phyloP scores from a whole-genome alignment of 1,284 basidiomycete genomes.

The Trametes polyzona region DNA sequence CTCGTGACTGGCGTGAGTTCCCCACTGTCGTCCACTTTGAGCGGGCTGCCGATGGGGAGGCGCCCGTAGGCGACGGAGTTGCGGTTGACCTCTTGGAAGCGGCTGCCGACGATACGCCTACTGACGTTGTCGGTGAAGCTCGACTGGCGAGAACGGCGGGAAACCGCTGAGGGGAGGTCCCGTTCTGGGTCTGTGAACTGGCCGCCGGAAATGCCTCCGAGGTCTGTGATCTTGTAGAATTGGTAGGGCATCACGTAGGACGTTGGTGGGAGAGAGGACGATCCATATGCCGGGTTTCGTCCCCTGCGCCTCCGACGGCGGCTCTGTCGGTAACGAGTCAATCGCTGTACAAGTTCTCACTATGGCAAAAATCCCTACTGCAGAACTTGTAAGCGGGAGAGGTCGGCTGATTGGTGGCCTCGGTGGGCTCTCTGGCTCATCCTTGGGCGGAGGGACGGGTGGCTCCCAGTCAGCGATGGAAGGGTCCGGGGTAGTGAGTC shows the following conservation, averaged over 20 bases:
- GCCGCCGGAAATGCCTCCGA: slow-evolving; percentile 65
- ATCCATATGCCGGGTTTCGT: slow-evolving; percentile 61
- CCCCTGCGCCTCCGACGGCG: slow-evolving; percentile 45
- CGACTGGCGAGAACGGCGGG: slow-evolving; percentile 40
- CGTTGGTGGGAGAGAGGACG: slow-evolving; percentile 70
- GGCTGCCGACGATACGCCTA: slow-evolving; percentile 64
- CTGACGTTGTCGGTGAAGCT: slow-evolving; percentile 62
- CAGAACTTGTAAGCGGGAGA: slow-evolving; percentile 48
- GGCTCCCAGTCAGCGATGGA: slow-evolving; percentile 41
- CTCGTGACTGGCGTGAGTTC: slow-evolving; percentile 43
- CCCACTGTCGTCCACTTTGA: slow-evolving; percentile 57
- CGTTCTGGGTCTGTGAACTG: slow-evolving; percentile 48
- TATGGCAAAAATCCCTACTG: background rate
- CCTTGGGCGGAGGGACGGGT: slow-evolving; percentile 35
- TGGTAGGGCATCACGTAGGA: slow-evolving; percentile 79
- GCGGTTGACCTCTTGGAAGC: slow-evolving; percentile 72
- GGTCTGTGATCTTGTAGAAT: slow-evolving; percentile 70
- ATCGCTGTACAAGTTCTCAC: no score
- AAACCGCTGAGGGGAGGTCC: slow-evolving; percentile 28
- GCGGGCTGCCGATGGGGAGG: slow-evolving; percentile 65
- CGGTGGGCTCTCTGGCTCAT: slow-evolving; percentile 40
- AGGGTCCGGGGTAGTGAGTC: slow-evolving; percentile 69
- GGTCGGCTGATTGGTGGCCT: slow-evolving; percentile 68
- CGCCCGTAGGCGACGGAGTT: slow-evolving; percentile 58
- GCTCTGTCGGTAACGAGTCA: slow-evolving; percentile 8